A percentile compares a stretch with the other conserved stretches of the same genome.
Evolutionary conservation across 2,329 filamentous ascomycete genomes (phyloP).

Genomic region (Balansia obtecta): DNA sequence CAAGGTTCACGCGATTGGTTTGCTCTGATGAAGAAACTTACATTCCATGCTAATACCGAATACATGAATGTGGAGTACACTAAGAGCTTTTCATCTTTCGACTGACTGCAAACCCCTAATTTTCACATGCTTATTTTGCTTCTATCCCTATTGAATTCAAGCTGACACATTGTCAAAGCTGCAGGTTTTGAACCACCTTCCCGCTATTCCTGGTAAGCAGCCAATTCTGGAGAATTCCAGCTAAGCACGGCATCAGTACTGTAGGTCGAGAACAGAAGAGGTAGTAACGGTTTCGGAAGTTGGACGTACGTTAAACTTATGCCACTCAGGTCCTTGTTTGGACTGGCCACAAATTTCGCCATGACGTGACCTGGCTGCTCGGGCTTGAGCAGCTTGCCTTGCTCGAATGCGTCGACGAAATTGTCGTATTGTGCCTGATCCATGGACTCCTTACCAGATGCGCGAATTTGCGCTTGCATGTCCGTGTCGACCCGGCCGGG

Average conservation of each 20-base stretch:
- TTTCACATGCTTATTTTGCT: conserved; percentile 12
- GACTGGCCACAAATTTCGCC: conserved; percentile 59
- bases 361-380: conserved; percentile 82
- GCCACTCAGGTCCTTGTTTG: conserved; percentile 57
- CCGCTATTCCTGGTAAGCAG: conserved; percentile 35
- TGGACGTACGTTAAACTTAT: conserved; percentile 54
- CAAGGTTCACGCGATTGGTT: conserved; percentile 3
- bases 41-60: conserved; percentile 74
- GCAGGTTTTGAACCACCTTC: not conserved
- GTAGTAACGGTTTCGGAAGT: not conserved
- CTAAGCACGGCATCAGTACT: conserved; percentile 15
- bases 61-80: conserved; percentile 48
- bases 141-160: conserved; percentile 6
- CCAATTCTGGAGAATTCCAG: conserved; percentile 34
- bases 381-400: conserved; percentile 62
- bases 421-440: conserved; percentile 43
- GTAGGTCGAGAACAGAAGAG: not conserved
- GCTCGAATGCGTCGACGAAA: conserved; percentile 58
- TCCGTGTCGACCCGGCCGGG: conserved; percentile 79
- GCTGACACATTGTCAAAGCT: conserved; percentile 3
- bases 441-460: conserved; percentile 40
- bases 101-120: conserved; percentile 40
- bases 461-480: conserved; percentile 77
- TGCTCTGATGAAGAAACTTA: conserved; percentile 53
- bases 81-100: conserved; percentile 78